Evolutionary conservation across 2,329 filamentous ascomycete genomes (phyloP).

Genomic region (Aschersonia sp.): DNA sequence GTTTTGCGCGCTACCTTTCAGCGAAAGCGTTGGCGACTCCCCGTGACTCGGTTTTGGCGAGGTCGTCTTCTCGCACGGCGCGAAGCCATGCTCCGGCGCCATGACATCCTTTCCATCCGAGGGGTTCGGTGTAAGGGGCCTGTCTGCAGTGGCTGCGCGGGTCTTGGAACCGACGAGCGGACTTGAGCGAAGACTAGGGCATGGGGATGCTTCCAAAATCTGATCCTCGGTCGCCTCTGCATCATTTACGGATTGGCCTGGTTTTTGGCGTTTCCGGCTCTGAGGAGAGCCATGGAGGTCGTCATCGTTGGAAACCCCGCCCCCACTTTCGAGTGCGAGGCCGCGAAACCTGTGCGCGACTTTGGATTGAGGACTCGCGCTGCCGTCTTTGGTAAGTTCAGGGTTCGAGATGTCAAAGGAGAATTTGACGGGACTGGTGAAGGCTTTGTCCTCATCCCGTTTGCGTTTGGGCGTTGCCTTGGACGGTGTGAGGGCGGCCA

Average conservation of each 20-base stretch:
- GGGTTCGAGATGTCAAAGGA: slow-evolving; percentile 26
- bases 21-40: slow-evolving; percentile 7
- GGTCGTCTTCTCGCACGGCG: slow-evolving; percentile 17
- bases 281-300: slow-evolving; percentile 12
- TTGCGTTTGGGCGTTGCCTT: slow-evolving; percentile 30
- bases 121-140: neutral
- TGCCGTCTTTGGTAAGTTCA: slow-evolving; percentile 27
- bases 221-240: neutral
- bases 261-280: slow-evolving; percentile 4
- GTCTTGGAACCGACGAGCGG: neutral
- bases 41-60: slow-evolving; percentile 23
- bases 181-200: neutral
- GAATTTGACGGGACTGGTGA: slow-evolving; percentile 23
- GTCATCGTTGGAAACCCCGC: slow-evolving; percentile 23
- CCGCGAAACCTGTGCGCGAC: slow-evolving; percentile 38
- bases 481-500: slow-evolving; percentile 8
- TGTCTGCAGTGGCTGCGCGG: neutral
- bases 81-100: slow-evolving; percentile 14
- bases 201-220: neutral
- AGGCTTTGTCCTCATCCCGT: slow-evolving; percentile 19
- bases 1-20: neutral
- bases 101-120: neutral
- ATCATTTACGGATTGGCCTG: slow-evolving; percentile 2
- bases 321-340: slow-evolving; percentile 31
- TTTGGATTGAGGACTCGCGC: slow-evolving; percentile 35